phyloP scores from a whole-genome alignment of 768 basidiomycete genomes.

The Lentinula detonsa region DNA sequence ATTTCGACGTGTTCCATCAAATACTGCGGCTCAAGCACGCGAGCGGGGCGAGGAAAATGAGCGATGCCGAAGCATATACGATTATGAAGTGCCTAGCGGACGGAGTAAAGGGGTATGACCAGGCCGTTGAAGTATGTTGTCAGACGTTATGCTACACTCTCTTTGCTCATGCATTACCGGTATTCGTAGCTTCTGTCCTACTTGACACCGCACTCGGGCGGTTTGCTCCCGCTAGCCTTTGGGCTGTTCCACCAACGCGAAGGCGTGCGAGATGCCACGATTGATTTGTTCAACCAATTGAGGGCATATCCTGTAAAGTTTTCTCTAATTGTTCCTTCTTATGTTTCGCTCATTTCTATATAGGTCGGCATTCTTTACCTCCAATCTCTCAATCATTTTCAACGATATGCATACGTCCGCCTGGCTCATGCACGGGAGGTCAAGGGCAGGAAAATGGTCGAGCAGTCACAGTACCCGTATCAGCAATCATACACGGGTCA shows the following conservation, averaged over 20 bases:
- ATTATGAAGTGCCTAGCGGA: constrained; percentile 75
- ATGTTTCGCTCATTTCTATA: constrained; percentile 3
- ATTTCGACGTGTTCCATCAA: constrained; percentile 85
- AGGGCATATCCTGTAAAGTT: constrained; percentile 65
- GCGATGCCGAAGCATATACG: constrained; percentile 64
- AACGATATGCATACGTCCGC: constrained; percentile 81
- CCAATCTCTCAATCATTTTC: constrained; percentile 81
- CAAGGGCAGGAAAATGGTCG: background rate
- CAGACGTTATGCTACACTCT: background rate
- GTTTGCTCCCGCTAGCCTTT: constrained; percentile 81
- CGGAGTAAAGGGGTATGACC: constrained; percentile 74
- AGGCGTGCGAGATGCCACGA: constrained; percentile 66
- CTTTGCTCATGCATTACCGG: constrained; percentile 2
- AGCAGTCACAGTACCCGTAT: background rate
- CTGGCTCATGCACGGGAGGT: constrained; percentile 66
- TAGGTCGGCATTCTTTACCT: constrained; percentile 79
- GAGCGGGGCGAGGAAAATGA: constrained; percentile 42
- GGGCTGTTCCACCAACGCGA: constrained; percentile 88
- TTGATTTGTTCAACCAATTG: constrained; percentile 80
- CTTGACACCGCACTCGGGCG: constrained; percentile 71
- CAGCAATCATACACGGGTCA: background rate
- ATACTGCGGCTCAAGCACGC: constrained; percentile 72
- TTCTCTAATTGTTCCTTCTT: constrained; percentile 1
- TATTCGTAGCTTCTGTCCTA: constrained; percentile 67
- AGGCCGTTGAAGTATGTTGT: constrained; percentile 73